phyloP scores from a whole-genome alignment of 2,329 filamentous ascomycete genomes.

The Sporothrix protearum region DNA sequence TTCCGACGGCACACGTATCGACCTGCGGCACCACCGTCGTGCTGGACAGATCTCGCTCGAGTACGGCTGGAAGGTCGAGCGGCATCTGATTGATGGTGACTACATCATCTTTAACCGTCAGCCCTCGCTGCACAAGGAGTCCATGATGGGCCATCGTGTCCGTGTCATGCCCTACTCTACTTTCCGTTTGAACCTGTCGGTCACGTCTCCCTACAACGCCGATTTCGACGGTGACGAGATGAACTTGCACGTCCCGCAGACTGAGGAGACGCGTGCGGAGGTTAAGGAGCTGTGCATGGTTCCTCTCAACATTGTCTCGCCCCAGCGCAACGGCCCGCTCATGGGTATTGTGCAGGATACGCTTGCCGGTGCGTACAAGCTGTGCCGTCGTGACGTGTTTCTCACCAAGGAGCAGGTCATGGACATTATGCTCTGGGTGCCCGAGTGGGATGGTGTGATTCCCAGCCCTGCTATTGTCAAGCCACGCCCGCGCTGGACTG shows the following conservation, averaged over 20 bases:
- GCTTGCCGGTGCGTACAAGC: conserved; percentile 92
- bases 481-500: conserved; percentile 89
- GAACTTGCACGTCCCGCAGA: conserved; percentile 99
- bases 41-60: conserved; percentile 82
- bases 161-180: conserved; percentile 99
- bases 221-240: conserved; percentile 99
- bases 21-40: conserved; percentile 87
- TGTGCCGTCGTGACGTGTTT: conserved; percentile 89
- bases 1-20: conserved; percentile 88
- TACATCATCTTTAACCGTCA: conserved; percentile 99
- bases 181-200: conserved; percentile 93
- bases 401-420: conserved; percentile 87
- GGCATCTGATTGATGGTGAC: conserved; percentile 92
- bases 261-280: conserved; percentile 93
- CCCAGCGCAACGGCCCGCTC: conserved; percentile 90
- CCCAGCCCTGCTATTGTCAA: conserved; percentile 92
- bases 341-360: conserved; percentile 99
- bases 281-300: conserved; percentile 94
- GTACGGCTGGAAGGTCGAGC: conserved; percentile 98
- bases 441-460: conserved; percentile 93
- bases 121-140: conserved; percentile 97
- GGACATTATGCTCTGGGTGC: conserved; percentile 97
- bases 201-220: conserved; percentile 98
- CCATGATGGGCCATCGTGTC: conserved; percentile 99
- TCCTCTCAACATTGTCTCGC: conserved; percentile 97